Evolutionary conservation across 176 grass and related monocot genomes (phyloP), one percentile per base, ranked within the genome.

Genomic region (Canna indica): DNA sequence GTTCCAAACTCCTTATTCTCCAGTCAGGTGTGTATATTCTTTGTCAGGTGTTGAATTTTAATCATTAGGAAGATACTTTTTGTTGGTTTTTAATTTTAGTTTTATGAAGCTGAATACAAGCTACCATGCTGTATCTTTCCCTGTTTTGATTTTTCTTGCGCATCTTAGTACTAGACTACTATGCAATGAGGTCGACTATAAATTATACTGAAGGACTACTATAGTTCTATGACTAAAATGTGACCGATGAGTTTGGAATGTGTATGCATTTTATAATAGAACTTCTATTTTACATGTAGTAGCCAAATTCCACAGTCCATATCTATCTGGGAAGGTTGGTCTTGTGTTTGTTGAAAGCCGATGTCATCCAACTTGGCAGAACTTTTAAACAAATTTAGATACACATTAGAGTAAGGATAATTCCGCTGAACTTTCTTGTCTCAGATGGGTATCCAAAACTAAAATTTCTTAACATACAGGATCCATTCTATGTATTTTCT

Each of bases 1-100:
- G 89, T 97, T 52, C 94, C 94, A 53, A 97, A 97, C 39, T 97
- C 94, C 67, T 44, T 97, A 54, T 97, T 97, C 72, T 85, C 89
- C 59, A 97, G 94, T 80, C 94, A 97, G 88, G 94, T 97, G 64
- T 20, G 64, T 57, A 64, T 39, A 33, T 18, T 47, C 77, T 67
- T 45, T 46, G 7, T 45, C 57, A 18, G 69, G 7, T 82, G 64
- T 39, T 44, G 0, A 47, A 75, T 78, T 36, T 30, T 20, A 50
- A 38, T 69, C 17, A 26, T 80, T 5, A 28, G 14, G 59, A 70
- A 75, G 25, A 39, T 33, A 65, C 32, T 14, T 83, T 29, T 34
- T 47, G 32, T 24, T 62, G 28, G 64, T 79, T 59, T 73, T 64
- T 29, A 36, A 32, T 65, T 65, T 10, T 4, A 13, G 17, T 62